A percentile compares a stretch with the other conserved stretches of the same genome.
These are phyloP conservation scores for Aspergillus saccharolyticus DNA, from an alignment of 495 filamentous ascomycete genomes.

Conservation along the genomic window DNA sequence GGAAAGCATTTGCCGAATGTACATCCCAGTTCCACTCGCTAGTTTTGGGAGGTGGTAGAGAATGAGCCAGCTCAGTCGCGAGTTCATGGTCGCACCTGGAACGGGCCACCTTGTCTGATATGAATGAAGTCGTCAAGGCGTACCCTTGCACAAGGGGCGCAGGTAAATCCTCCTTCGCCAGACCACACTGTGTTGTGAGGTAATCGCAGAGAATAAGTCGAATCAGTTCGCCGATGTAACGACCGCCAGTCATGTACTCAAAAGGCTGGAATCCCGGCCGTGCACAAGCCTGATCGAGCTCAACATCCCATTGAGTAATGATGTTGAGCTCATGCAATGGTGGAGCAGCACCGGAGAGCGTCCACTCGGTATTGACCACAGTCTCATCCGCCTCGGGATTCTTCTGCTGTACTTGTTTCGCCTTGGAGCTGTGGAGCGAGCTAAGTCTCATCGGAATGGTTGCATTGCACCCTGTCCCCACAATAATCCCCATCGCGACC, in stretches of 20 bases:
- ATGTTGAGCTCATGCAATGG: conserved; percentile 59
- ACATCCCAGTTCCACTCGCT: conserved; percentile 56
- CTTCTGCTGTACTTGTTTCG: conserved; percentile 36
- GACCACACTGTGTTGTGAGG: conserved; percentile 40
- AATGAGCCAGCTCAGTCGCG: conserved; percentile 45
- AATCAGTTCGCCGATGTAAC: conserved; percentile 80
- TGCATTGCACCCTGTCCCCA: conserved; percentile 79
- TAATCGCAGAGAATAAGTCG: conserved; percentile 67
- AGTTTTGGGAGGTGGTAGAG: conserved; percentile 46
- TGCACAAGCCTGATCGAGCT: conserved; percentile 60
- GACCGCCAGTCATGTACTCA: conserved; percentile 81
- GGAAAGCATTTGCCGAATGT: conserved; percentile 50
- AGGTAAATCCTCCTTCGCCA: conserved; percentile 46
- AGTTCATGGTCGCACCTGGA: conserved; percentile 43
- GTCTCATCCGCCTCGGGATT: conserved; percentile 51
- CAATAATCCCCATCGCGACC: conserved; percentile 75
- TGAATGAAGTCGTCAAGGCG: conserved; percentile 63
- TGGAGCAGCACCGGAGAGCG: conserved; percentile 65
- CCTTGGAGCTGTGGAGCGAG: conserved; percentile 60
- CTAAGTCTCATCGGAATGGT: conserved; percentile 66
- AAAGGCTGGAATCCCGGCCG: conserved; percentile 79
- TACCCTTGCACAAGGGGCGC: conserved; percentile 53
- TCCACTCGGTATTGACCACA: conserved; percentile 83
- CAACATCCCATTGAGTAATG: conserved; percentile 65
- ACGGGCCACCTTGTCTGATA: conserved; percentile 58